These are phyloP conservation scores for Erodium texanum DNA, from an alignment of 441 rosid genomes.

Conservation along the genomic window DNA sequence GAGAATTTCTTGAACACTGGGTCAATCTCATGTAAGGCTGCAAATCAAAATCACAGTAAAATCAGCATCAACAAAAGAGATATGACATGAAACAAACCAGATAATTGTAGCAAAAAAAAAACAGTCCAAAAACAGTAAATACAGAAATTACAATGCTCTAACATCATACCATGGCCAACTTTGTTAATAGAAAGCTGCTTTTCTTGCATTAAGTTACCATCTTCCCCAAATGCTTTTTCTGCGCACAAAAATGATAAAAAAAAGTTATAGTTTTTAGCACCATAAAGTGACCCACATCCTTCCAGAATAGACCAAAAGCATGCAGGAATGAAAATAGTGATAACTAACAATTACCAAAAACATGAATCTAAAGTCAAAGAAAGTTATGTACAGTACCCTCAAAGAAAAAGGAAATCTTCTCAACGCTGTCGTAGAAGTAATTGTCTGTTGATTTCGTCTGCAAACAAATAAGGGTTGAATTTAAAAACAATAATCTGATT, in stretches of 20 bases:
- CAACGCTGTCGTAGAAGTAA: constrained; percentile 84
- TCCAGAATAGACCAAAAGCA: not conserved
- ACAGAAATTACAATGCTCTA: constrained; percentile 4
- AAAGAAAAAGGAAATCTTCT: constrained; percentile 82
- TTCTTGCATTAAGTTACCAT: constrained; percentile 65
- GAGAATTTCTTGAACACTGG: constrained; percentile 72
- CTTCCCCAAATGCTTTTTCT: constrained; percentile 79
- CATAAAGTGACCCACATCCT: not conserved
- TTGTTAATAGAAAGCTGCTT: constrained; percentile 85
- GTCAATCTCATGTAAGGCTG: constrained; percentile 87
- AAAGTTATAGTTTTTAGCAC: not conserved
- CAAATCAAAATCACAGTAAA: constrained; percentile 18
- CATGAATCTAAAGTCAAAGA: not conserved
- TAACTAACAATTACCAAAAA: not conserved
- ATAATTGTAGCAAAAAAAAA: constrained; percentile 5
- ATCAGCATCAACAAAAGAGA: not conserved
- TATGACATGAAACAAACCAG: not conserved
- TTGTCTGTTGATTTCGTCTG: constrained; percentile 51
- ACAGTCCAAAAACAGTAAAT: not conserved
- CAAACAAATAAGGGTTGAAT: constrained; percentile 7
- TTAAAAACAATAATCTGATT: not conserved
- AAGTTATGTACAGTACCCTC: constrained; percentile 45
- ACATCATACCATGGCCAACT: constrained; percentile 78
- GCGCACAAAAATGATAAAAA: constrained; percentile 18
- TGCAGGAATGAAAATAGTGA: not conserved